Percentiles rank a stretch among this genome's conserved stretches.
Conservation (phyloP, 2,329 filamentous ascomycete species). For the Hypoxylon sp. region DNA sequence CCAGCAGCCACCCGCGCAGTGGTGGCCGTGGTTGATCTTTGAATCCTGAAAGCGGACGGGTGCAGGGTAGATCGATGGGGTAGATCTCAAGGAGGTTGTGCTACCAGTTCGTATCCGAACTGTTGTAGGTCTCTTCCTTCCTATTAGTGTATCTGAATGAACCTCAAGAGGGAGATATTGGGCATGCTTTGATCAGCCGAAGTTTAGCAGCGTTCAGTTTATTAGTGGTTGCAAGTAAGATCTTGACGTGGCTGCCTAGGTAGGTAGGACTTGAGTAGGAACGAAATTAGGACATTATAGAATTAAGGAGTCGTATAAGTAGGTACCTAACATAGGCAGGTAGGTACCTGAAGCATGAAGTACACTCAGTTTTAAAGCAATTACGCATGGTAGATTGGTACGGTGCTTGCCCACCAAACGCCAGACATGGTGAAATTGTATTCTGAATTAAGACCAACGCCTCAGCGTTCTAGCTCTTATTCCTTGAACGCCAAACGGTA, state of each 20-base stretch:
- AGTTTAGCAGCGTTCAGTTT: not conserved
- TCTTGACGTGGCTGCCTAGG: too few relatives aligned
- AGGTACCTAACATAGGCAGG: not conserved
- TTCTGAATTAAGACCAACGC: conserved; percentile 9
- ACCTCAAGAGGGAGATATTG: not conserved
- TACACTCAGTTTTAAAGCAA: too few relatives aligned
- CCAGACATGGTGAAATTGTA: not conserved
- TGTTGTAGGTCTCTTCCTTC: not conserved
- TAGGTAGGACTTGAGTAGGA: not conserved
- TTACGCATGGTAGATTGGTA: not conserved
- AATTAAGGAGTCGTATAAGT: too few relatives aligned
- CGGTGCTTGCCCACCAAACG: not conserved
- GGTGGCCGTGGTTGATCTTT: not conserved
- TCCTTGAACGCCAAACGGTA: conserved; percentile 11
- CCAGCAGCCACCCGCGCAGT: not conserved
- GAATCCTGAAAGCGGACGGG: not conserved
- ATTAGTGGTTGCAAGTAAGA: too few relatives aligned
- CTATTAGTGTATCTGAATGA: not conserved
- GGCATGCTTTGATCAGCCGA: not conserved
- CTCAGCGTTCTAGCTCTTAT: conserved; percentile 20
- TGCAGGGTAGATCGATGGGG: not conserved
- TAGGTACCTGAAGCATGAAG: too few relatives aligned
- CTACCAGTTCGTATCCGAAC: not conserved
- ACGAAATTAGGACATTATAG: not conserved
- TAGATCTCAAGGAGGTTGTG: not conserved